Conservation (phyloP, 257 asterid species). For the Nicotiana obtusifolia region DNA sequence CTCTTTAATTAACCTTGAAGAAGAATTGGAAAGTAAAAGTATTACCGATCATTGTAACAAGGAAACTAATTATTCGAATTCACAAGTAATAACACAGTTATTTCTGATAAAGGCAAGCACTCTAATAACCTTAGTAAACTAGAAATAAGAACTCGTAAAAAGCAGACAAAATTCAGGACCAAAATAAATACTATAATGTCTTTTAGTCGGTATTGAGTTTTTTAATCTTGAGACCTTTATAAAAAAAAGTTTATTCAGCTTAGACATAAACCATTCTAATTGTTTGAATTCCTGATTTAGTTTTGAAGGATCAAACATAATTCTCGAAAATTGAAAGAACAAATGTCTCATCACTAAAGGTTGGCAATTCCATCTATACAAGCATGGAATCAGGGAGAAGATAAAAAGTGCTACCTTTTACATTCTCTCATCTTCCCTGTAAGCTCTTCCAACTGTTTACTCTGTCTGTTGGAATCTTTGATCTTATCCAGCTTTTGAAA, state of each 20-base stretch:
- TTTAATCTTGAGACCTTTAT: too few relatives aligned
- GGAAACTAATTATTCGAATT: not conserved
- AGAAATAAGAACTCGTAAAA: not conserved
- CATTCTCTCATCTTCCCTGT: constrained; percentile 94
- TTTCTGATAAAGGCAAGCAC: not conserved
- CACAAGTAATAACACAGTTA: not conserved
- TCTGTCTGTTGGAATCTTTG: constrained; percentile 84
- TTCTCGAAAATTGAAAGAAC: not conserved
- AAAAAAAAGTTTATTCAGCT: not conserved
- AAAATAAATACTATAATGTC: not conserved
- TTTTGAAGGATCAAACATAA: constrained; percentile 1
- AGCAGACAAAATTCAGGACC: not conserved
- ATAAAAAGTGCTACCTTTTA: constrained; percentile 48
- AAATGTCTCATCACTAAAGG: not conserved
- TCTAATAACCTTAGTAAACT: not conserved
- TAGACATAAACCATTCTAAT: not conserved
- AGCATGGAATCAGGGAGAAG: not conserved
- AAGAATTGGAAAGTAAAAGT: not conserved
- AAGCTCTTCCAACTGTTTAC: constrained; percentile 92
- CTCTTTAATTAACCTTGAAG: constrained; percentile 78
- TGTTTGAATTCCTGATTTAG: not conserved
- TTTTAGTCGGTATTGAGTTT: not conserved
- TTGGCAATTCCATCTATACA: not conserved
- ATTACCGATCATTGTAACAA: not conserved
- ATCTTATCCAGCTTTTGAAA: constrained; percentile 90